Evolutionary conservation across 306 rosid genomes (phyloP).

Genomic region (Sophora flavescens): DNA sequence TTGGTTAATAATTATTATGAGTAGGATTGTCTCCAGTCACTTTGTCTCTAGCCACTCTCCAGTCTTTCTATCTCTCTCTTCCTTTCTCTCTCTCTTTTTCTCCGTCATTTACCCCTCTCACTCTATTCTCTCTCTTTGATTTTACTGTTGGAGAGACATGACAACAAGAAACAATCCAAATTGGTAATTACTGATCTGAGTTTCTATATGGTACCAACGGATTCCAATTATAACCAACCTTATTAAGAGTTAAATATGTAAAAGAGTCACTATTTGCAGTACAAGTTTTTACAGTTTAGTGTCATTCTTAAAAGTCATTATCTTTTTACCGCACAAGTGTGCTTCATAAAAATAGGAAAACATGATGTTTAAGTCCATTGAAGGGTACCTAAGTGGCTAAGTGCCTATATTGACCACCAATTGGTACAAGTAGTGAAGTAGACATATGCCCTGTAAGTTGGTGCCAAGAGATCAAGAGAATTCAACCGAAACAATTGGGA

Average conservation of each 20-base stretch:
- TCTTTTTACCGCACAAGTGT: slow-evolving; percentile 4
- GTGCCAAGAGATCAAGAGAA: slow-evolving; percentile 34
- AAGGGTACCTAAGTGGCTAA: slow-evolving; percentile 18
- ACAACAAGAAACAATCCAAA: too few species aligned
- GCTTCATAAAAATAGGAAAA: slow-evolving; percentile 38
- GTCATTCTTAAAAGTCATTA: slow-evolving; percentile 18
- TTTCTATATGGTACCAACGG: neutral
- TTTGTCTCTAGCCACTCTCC: too few species aligned
- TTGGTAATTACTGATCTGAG: slow-evolving; percentile 15
- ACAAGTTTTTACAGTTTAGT: slow-evolving; percentile 2
- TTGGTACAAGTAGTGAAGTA: slow-evolving; percentile 14
- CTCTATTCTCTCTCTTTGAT: too few species aligned
- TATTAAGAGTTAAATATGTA: too few species aligned
- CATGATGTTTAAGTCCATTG: slow-evolving; percentile 37
- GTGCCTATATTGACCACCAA: neutral
- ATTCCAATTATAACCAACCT: neutral
- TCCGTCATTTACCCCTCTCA: too few species aligned
- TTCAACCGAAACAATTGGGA: neutral
- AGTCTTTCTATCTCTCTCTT: too few species aligned
- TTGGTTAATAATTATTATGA: slow-evolving; percentile 9
- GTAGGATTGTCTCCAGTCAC: too few species aligned
- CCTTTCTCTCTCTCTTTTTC: too few species aligned
- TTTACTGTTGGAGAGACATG: too few species aligned
- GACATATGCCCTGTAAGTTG: slow-evolving; percentile 43
- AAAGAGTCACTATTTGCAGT: slow-evolving; percentile 24